Percentiles rank a stretch among this genome's conserved stretches.
Conservation (phyloP, 1,284 basidiomycete genomes). For the Heterobasidion occidentale region DNA sequence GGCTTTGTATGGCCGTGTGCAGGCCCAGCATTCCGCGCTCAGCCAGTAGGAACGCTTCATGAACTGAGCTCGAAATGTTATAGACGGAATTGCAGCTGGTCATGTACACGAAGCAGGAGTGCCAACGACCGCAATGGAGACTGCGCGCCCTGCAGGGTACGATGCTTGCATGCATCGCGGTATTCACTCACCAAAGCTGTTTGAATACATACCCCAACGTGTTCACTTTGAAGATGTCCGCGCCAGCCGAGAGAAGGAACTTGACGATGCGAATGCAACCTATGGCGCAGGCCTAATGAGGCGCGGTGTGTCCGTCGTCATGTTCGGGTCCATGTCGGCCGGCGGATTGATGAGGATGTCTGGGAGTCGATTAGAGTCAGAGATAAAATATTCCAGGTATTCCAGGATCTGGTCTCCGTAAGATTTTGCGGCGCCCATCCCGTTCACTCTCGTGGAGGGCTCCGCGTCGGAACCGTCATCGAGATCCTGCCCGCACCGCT, state of each 20-base stretch:
- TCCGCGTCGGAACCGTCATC: conserved; percentile 31
- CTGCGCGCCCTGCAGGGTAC: too few relatives aligned
- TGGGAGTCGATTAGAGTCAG: conserved; percentile 92
- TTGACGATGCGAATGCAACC: conserved; percentile 96
- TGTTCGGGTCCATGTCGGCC: conserved; percentile 90
- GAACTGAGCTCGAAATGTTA: too few relatives aligned
- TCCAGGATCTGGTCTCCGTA: conserved; percentile 97
- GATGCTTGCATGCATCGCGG: too few relatives aligned
- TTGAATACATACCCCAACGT: conserved; percentile 69
- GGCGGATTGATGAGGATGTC: conserved; percentile 86
- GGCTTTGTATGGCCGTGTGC: too few relatives aligned
- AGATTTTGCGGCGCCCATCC: conserved; percentile 37
- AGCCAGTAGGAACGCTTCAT: too few relatives aligned
- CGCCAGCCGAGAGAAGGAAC: conserved; percentile 87
- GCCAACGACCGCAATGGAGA: too few relatives aligned
- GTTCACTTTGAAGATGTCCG: conserved; percentile 97
- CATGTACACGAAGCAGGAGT: too few relatives aligned
- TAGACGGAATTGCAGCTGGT: too few relatives aligned
- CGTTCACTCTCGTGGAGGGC: conserved; percentile 24
- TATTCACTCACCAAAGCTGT: too few relatives aligned
- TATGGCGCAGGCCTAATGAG: conserved; percentile 99
- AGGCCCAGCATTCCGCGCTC: too few relatives aligned
- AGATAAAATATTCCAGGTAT: conserved; percentile 99
- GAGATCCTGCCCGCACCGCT: conserved; percentile 21
- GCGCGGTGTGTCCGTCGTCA: conserved; percentile 94